phyloP scores from a whole-genome alignment of 1,284 basidiomycete species.

The Puccinia hordei region DNA sequence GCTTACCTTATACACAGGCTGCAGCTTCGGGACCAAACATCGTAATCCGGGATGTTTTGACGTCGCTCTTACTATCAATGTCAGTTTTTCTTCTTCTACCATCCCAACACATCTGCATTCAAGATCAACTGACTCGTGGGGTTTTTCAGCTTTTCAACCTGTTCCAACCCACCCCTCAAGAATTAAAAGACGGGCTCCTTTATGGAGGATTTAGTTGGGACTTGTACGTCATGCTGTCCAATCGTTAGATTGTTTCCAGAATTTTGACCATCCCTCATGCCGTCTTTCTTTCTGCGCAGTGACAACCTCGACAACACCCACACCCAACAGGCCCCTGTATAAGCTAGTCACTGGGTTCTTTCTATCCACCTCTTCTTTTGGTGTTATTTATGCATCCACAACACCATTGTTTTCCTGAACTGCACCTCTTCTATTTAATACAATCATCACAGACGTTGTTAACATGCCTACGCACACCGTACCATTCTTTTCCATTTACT shows the following conservation, averaged over 20 bases:
- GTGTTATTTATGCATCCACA: no score
- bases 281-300: not conserved
- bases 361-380: no score
- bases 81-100: not conserved
- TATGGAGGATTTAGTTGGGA: not conserved
- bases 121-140: not conserved
- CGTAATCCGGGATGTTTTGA: constrained; percentile 15
- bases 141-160: not conserved
- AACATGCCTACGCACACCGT: no score
- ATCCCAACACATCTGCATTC: not conserved
- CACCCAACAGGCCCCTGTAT: not conserved
- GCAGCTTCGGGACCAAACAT: not conserved
- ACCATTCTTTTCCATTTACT: no score
- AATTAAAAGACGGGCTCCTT: not conserved
- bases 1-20: constrained; percentile 11
- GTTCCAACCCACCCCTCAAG: not conserved
- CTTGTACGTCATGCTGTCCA: not conserved
- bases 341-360: no score
- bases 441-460: no score
- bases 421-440: no score
- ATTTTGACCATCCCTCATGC: not conserved
- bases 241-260: not conserved
- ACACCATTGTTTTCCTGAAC: no score
- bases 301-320: not conserved
- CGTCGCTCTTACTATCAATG: constrained; percentile 12